Conservation (phyloP, 345 rosid species). For the Hibiscus tridactylites region DNA sequence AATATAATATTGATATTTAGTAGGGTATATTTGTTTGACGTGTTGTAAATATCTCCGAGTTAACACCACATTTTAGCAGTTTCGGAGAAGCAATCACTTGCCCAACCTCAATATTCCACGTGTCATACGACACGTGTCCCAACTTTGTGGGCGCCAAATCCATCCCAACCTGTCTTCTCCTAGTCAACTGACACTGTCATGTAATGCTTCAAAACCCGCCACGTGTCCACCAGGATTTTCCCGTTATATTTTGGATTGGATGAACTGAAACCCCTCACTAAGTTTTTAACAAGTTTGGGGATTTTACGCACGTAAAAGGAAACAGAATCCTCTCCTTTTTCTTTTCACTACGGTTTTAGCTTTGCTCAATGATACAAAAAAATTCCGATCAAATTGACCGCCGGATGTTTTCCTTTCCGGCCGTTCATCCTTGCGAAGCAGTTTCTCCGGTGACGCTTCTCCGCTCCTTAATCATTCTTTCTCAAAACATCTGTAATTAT, state of each 20-base stretch:
- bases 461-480: slow-evolving; percentile 40
- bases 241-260: background rate
- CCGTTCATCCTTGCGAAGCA: slow-evolving; percentile 61
- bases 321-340: background rate
- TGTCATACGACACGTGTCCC: slow-evolving; percentile 22
- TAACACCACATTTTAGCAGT: slow-evolving; percentile 2
- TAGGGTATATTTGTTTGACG: no score
- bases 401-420: slow-evolving; percentile 61
- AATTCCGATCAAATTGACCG: slow-evolving; percentile 27
- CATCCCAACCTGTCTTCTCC: background rate
- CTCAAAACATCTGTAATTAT: slow-evolving; percentile 34
- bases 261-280: background rate
- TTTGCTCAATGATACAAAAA: slow-evolving; percentile 30
- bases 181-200: background rate
- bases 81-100: slow-evolving; percentile 21
- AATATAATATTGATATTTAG: no score
- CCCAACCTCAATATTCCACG: slow-evolving; percentile 19
- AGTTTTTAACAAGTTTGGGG: background rate
- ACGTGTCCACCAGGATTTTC: slow-evolving; percentile 23
- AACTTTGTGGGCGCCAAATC: slow-evolving; percentile 6
- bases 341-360: background rate
- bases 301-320: background rate
- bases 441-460: slow-evolving; percentile 48
- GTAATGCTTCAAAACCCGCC: slow-evolving; percentile 14
- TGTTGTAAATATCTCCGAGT: background rate